Base-by-base conservation (phyloP, 352 stramenopile genomes). In the Achlya hypogyna region DNA sequence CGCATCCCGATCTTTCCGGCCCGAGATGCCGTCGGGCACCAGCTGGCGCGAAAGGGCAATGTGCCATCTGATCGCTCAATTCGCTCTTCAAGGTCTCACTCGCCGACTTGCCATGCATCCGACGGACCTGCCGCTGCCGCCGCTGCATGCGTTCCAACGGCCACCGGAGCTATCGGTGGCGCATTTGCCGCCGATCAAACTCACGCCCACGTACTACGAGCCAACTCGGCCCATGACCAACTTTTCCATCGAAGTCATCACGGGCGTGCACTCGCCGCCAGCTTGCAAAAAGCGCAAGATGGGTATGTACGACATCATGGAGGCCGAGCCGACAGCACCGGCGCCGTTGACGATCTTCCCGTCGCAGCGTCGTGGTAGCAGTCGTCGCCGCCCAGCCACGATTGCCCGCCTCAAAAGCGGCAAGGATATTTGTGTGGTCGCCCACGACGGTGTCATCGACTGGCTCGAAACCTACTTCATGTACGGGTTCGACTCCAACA, bases 401-500 rank as follows among this genome's bases (percentile, higher is more conserved):
- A 67, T 67, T 34, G 60, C 60, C 10, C 40, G 60, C 1, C 34
- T 67, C 18, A 54, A 54, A 23, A 59, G n/a, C 18, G 60, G 60
- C 4, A 54, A 67, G 32, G 60, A 67, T 34, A 49, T 67, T 5
- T 67, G 60, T 28, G 60, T 67, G 1, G 60, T 67, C 20, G 40
- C 60, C 5, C 60, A 67, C 28, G 38, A 58, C 16, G 60, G 60
- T 12, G 32, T 40, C 27, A 49, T 67, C 5, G 60, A 67, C 51
- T 67, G 60, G 60, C 28, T 67, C 9, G 40, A 54, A 4, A 67
- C 60, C 23, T 67, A 58, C 43, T 67, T 58, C 18, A 25, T 67
- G 12, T 67, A 67, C 28, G 60, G 60, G 20, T 67, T 67, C 43
- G 60, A 67, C 60, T 34, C 51, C 20, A 67, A 67, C 43, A 59